Evolutionary conservation across 2,329 filamentous ascomycete genomes (phyloP).

Genomic region (Colletotrichum sublineola): DNA sequence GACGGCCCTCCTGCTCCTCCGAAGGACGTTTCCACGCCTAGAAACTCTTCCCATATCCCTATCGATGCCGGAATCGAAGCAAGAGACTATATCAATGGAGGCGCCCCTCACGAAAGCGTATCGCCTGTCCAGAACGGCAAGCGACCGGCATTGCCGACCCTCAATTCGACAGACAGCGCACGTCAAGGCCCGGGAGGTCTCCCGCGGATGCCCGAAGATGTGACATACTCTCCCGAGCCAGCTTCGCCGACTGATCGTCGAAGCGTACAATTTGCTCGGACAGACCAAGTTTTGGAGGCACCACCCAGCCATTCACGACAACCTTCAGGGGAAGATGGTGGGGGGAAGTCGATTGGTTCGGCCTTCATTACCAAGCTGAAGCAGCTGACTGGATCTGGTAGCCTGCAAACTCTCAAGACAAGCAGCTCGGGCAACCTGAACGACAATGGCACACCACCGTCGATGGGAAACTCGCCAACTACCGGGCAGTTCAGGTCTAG

Average conservation of each 20-base stretch:
- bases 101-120: slow-evolving; percentile 49
- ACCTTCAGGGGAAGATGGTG: slow-evolving; percentile 75
- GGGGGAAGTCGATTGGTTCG: slow-evolving; percentile 69
- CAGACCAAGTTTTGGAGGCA: slow-evolving; percentile 63
- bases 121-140: slow-evolving; percentile 45
- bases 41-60: slow-evolving; percentile 39
- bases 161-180: slow-evolving; percentile 41
- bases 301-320: slow-evolving; percentile 68
- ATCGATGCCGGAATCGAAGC: slow-evolving; percentile 46
- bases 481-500: slow-evolving; percentile 59
- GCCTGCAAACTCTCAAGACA: slow-evolving; percentile 61
- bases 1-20: slow-evolving; percentile 34
- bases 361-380: slow-evolving; percentile 85
- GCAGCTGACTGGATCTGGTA: slow-evolving; percentile 72
- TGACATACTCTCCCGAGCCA: slow-evolving; percentile 45
- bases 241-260: slow-evolving; percentile 60
- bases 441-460: slow-evolving; percentile 54
- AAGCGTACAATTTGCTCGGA: slow-evolving; percentile 82
- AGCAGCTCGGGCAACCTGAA: slow-evolving; percentile 49
- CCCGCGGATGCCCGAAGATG: slow-evolving; percentile 42
- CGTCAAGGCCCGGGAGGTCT: slow-evolving; percentile 24
- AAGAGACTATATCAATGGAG: slow-evolving; percentile 56
- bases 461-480: slow-evolving; percentile 63
- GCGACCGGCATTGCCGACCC: slow-evolving; percentile 24
- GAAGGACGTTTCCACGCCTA: slow-evolving; percentile 36